These are phyloP conservation scores for Hypericum perforatum DNA, from an alignment of 345 rosid species.

Conservation along the genomic window DNA sequence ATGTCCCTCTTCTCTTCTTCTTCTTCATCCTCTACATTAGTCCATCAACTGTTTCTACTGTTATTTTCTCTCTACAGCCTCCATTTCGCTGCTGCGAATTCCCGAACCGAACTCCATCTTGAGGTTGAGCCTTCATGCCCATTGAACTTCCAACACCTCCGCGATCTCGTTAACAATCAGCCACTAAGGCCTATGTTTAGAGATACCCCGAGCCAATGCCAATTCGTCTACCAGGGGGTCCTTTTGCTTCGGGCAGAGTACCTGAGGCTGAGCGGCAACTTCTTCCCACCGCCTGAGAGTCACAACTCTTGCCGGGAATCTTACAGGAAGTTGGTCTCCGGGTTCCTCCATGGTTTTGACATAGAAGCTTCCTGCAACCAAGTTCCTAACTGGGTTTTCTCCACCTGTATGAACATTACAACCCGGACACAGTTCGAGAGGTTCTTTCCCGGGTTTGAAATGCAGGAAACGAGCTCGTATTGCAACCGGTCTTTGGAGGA, in stretches of 20 bases:
- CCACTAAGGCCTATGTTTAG: slow-evolving; percentile 10
- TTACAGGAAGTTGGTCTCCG: slow-evolving; percentile 10
- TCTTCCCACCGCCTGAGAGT: slow-evolving; percentile 21
- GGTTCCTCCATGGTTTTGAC: slow-evolving; percentile 18
- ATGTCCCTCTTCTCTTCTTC: slow-evolving; percentile 14
- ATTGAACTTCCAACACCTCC: slow-evolving; percentile 16
- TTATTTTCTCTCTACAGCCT: slow-evolving; percentile 4
- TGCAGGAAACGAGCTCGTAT: slow-evolving; percentile 16
- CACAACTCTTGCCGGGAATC: slow-evolving; percentile 22
- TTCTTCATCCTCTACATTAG: neutral
- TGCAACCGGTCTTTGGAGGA: slow-evolving; percentile 22
- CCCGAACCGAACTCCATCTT: neutral
- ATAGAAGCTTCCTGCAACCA: slow-evolving; percentile 22
- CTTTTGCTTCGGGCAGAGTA: slow-evolving; percentile 25
- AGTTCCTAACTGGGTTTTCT: slow-evolving; percentile 17
- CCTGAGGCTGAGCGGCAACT: slow-evolving; percentile 16
- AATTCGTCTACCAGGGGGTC: slow-evolving; percentile 15
- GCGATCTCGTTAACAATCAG: slow-evolving; percentile 5
- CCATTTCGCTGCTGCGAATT: slow-evolving; percentile 1
- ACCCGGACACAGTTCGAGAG: slow-evolving; percentile 23
- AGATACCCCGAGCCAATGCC: slow-evolving; percentile 11
- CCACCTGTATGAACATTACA: slow-evolving; percentile 21
- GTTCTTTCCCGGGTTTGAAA: slow-evolving; percentile 15
- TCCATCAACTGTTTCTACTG: neutral
- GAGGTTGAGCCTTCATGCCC: slow-evolving; percentile 19